Evolutionary conservation across 495 filamentous ascomycete genomes (phyloP).

Genomic region (Rhypophila decipiens): DNA sequence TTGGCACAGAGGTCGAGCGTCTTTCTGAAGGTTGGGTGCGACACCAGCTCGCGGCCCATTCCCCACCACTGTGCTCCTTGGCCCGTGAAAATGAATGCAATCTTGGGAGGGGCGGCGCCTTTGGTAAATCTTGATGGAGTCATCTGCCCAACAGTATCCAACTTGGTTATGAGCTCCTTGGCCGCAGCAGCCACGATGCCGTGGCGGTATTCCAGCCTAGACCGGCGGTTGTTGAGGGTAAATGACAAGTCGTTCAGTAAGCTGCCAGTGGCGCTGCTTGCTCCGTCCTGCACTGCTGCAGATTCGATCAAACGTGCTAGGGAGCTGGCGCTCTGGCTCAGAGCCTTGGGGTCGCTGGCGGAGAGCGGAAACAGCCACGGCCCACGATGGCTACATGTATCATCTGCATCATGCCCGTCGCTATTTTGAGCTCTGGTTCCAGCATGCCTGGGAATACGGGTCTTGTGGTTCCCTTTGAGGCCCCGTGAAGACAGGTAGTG

Average conservation of each 20-base stretch:
- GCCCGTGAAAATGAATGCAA: not conserved
- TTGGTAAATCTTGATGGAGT: too few species aligned
- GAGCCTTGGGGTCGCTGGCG: not conserved
- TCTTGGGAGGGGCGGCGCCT: too few species aligned
- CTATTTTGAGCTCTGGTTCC: not conserved
- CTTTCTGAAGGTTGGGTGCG: not conserved
- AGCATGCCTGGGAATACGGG: not conserved
- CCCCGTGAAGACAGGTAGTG: not conserved
- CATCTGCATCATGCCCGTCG: not conserved
- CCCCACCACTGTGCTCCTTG: constrained; percentile 8
- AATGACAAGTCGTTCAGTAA: not conserved
- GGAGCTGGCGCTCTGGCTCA: not conserved
- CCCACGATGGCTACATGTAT: too few species aligned
- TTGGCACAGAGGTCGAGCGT: not conserved
- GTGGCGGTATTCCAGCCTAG: not conserved
- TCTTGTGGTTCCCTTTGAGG: constrained; percentile 2
- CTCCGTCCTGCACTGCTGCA: too few species aligned
- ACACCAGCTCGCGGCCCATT: constrained; percentile 13
- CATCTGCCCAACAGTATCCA: too few species aligned
- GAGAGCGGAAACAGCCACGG: not conserved
- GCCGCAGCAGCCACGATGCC: not conserved
- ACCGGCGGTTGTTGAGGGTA: too few species aligned
- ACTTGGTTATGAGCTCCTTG: not conserved
- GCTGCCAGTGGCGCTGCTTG: not conserved
- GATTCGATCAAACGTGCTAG: too few species aligned